A percentile compares a stretch with the other conserved stretches of the same genome.
Conservation (phyloP, 208 protist genomes). For the Crithidia sp. region DNA sequence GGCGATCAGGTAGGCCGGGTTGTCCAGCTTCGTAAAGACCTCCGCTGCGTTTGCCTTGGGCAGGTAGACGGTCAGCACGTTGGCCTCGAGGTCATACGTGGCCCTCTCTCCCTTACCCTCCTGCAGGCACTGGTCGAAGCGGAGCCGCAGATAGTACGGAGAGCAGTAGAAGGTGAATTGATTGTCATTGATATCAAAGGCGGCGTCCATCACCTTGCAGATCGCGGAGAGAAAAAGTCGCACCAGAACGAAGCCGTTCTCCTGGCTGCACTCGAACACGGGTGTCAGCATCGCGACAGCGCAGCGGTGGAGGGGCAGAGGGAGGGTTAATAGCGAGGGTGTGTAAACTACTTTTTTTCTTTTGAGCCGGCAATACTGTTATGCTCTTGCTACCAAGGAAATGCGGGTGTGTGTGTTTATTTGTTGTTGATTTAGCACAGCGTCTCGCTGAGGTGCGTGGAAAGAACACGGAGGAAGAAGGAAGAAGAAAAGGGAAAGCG, state of each 20-base stretch:
- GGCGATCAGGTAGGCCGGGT: conserved; percentile 84
- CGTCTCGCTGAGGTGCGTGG: too few relatives aligned
- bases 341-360: too few relatives aligned
- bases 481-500: too few relatives aligned
- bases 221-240: conserved; percentile 72
- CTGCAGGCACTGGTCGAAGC: conserved; percentile 77
- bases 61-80: conserved; percentile 76
- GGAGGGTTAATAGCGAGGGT: not conserved
- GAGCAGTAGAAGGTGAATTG: conserved; percentile 91
- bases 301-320: not conserved
- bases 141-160: conserved; percentile 91
- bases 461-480: too few relatives aligned
- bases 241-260: conserved; percentile 83
- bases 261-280: conserved; percentile 80
- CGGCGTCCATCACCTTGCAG: conserved; percentile 78
- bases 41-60: conserved; percentile 79
- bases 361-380: too few relatives aligned
- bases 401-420: too few relatives aligned
- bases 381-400: too few relatives aligned
- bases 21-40: conserved; percentile 84
- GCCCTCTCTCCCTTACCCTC: conserved; percentile 80
- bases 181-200: conserved; percentile 80
- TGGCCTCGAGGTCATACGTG: conserved; percentile 81
- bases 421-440: too few relatives aligned
- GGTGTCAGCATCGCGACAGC: conserved; percentile 79